phyloP scores from a whole-genome alignment of 148 eudicot genomes.

The Spergularia marina region DNA sequence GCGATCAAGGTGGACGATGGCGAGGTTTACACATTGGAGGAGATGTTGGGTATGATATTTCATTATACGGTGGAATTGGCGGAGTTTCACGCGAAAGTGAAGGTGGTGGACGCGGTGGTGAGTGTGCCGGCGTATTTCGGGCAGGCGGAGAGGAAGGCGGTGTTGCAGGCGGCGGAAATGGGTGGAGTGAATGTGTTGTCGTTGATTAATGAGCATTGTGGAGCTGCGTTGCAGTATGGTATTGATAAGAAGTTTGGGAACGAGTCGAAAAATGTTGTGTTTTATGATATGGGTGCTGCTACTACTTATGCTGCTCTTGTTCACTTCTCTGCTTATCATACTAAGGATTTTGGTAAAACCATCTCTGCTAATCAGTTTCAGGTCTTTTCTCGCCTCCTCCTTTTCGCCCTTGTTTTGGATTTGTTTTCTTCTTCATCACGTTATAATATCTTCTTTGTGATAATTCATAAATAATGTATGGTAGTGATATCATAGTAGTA shows the following conservation, averaged over 20 bases:
- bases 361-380: constrained; percentile 90
- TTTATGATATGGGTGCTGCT: constrained; percentile 89
- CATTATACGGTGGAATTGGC: constrained; percentile 58
- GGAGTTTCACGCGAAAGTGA: constrained; percentile 64
- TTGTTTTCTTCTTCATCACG: not conserved
- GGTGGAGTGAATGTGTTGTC: constrained; percentile 84
- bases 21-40: constrained; percentile 70
- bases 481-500: too few species aligned
- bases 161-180: constrained; percentile 73
- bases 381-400: constrained; percentile 34
- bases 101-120: constrained; percentile 79
- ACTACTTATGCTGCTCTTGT: constrained; percentile 94
- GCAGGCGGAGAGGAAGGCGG: constrained; percentile 77
- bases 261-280: constrained; percentile 75
- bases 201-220: constrained; percentile 81
- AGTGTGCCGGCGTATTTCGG: constrained; percentile 89
- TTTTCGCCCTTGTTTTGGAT: not conserved
- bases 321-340: constrained; percentile 79
- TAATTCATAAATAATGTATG: too few species aligned
- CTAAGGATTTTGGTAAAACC: constrained; percentile 83
- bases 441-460: too few species aligned
- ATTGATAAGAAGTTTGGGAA: constrained; percentile 95
- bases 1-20: constrained; percentile 65
- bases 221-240: constrained; percentile 95
- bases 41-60: constrained; percentile 73